phyloP scores from a whole-genome alignment of 169 alveolate genomes.

The Plasmodium billcollinsi region DNA sequence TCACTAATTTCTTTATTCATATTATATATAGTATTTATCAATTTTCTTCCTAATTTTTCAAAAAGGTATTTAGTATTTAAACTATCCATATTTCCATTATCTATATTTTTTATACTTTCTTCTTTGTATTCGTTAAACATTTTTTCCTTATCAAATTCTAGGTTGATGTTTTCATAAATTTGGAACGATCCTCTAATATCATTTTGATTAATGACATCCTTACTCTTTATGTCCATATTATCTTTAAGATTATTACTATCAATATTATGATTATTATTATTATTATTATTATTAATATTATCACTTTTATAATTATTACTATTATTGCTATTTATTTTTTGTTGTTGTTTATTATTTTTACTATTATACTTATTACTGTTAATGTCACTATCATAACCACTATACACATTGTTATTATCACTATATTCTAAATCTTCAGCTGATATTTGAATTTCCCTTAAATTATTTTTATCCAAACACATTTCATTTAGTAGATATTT shows the following conservation, averaged over 20 bases:
- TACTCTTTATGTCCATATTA: too few species aligned
- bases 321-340: background rate
- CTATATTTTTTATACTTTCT: slow-evolving; percentile 1
- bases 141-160: slow-evolving; percentile 23
- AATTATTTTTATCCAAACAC: background rate
- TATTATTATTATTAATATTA: slow-evolving; percentile 3
- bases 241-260: background rate
- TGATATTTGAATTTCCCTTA: background rate
- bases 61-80: slow-evolving; percentile 15
- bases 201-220: background rate
- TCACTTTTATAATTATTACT: background rate
- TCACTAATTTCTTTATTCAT: slow-evolving; percentile 32
- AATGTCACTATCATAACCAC: background rate
- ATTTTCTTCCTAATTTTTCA: slow-evolving; percentile 17
- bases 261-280: background rate
- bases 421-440: background rate
- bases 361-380: background rate
- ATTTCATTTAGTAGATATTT: too few species aligned
- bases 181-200: background rate
- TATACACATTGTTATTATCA: background rate
- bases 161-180: too few species aligned
- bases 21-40: slow-evolving; percentile 22
- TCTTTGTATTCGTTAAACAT: slow-evolving; percentile 7
- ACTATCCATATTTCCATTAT: background rate
- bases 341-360: background rate